Evolutionary conservation across 139 green algal genomes (phyloP), one percentile per base, ranked within the genome.

Genomic region (Chlorella sorokiniana): DNA sequence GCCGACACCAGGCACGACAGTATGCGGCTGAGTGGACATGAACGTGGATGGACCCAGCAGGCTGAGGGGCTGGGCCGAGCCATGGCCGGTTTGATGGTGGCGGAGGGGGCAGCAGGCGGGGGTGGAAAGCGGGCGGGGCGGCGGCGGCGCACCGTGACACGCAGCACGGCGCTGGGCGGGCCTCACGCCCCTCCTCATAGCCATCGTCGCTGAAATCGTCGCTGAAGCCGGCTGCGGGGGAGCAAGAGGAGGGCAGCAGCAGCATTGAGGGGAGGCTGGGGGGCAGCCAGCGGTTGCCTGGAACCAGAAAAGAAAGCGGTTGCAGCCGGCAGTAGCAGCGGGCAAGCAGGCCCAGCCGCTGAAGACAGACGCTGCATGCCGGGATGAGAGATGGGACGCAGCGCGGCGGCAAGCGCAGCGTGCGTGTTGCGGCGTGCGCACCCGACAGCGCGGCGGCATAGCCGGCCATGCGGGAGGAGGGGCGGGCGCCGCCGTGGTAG

Each of bases 401-500:
- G n/a, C n/a, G n/a, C n/a, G n/a, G n/a, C n/a, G n/a, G n/a, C n/a
- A n/a, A n/a, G n/a, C n/a, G n/a, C n/a, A n/a, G n/a, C n/a, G n/a
- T n/a, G n/a, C n/a, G n/a, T n/a, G n/a, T n/a, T n/a, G n/a, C n/a
- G n/a, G 75, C 23, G 6, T 11, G 6, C 69, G n/a, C 44, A 62
- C 69, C 44, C 16, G 37, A n/a, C 70, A 64, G 70, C 0, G 29
- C 70, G 1, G 44, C 70, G 1, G 45, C 71, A 20, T 67, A 78
- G 33, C 48, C 37, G 22, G 5, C 23, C 45, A 65, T 64, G 71
- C 71, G 71, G 14, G 48, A 33, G 4, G 71, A 65, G 6, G 71
- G 33, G 23, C 56, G 71, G 22, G 41, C 27, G 64, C 64, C 64
- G 64, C n/a, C n/a, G n/a, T 38, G 69, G 69, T 56, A 76, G 69